phyloP scores from a whole-genome alignment of 148 eudicot species.

The Camellia granthamiana region DNA sequence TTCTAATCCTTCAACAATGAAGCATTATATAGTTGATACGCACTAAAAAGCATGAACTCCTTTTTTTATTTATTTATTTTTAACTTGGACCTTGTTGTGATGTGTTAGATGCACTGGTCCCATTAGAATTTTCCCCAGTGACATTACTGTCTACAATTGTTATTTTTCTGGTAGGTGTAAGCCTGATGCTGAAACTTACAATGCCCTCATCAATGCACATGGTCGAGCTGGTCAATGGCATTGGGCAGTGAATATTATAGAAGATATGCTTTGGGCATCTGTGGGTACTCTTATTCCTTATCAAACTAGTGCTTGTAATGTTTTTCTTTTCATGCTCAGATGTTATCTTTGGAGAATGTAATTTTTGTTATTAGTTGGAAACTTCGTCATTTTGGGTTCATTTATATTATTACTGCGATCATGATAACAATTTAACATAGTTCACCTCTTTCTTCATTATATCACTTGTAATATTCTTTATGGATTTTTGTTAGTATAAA shows the following conservation, averaged over 20 bases:
- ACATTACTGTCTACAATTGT: slow-evolving; percentile 2
- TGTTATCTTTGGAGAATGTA: background rate
- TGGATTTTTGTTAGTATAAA: background rate
- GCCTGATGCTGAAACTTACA: slow-evolving; percentile 87
- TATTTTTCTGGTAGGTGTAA: slow-evolving; percentile 59
- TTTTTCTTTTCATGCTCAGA: slow-evolving; percentile 21
- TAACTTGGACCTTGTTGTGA: too few species aligned
- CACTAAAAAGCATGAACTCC: background rate
- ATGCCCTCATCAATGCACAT: slow-evolving; percentile 88
- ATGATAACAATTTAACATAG: background rate
- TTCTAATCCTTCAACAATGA: too few species aligned
- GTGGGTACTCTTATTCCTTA: slow-evolving; percentile 56
- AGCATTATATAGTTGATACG: background rate
- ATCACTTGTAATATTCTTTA: background rate
- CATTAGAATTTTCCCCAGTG: background rate
- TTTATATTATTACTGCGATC: background rate
- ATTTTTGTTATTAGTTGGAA: slow-evolving; percentile 1
- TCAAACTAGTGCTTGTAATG: slow-evolving; percentile 30
- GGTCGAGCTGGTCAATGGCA: slow-evolving; percentile 98
- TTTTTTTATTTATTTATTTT: background rate
- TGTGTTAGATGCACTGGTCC: too few species aligned
- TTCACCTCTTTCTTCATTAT: background rate
- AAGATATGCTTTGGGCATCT: slow-evolving; percentile 96
- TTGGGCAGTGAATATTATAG: slow-evolving; percentile 94
- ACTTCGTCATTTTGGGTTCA: background rate